Evolutionary conservation across 2,329 filamentous ascomycete species (phyloP).

Genomic region (Ophiosphaerella narmari): DNA sequence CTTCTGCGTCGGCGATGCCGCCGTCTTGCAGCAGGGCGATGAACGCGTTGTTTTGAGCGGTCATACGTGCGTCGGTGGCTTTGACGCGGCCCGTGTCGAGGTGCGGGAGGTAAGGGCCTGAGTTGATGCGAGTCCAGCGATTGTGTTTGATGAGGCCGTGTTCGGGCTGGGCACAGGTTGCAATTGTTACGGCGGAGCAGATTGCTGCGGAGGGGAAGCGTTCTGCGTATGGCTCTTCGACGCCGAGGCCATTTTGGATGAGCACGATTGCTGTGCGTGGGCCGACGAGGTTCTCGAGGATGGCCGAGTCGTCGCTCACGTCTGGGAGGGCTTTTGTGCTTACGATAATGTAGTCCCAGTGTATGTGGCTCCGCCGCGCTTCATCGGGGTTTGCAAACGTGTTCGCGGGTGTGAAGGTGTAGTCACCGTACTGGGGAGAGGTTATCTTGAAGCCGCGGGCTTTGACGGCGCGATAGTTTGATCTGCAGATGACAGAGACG

Average conservation of each 20-base stretch:
- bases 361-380: slow-evolving; percentile 53
- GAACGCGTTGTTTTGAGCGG: slow-evolving; percentile 55
- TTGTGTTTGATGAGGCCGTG: slow-evolving; percentile 71
- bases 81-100: slow-evolving; percentile 41
- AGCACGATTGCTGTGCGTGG: slow-evolving; percentile 64
- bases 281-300: slow-evolving; percentile 64
- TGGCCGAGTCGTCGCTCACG: slow-evolving; percentile 63
- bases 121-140: slow-evolving; percentile 73
- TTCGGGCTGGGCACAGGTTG: slow-evolving; percentile 68
- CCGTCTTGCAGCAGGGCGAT: slow-evolving; percentile 63
- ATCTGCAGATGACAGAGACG: slow-evolving; percentile 73
- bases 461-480: slow-evolving; percentile 70
- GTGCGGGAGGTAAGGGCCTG: slow-evolving; percentile 67
- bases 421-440: slow-evolving; percentile 70
- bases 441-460: slow-evolving; percentile 65
- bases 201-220: slow-evolving; percentile 66
- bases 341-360: slow-evolving; percentile 70
- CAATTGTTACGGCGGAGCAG: slow-evolving; percentile 70
- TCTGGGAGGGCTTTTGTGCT: slow-evolving; percentile 74
- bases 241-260: slow-evolving; percentile 73
- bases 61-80: slow-evolving; percentile 39
- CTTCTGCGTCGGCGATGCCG: slow-evolving; percentile 67
- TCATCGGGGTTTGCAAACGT: slow-evolving; percentile 66
- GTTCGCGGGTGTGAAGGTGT: slow-evolving; percentile 64
- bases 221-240: slow-evolving; percentile 67